These are phyloP conservation scores for Ogataea trehalophila DNA, from an alignment of 805 yeast genomes.

Conservation along the genomic window DNA sequence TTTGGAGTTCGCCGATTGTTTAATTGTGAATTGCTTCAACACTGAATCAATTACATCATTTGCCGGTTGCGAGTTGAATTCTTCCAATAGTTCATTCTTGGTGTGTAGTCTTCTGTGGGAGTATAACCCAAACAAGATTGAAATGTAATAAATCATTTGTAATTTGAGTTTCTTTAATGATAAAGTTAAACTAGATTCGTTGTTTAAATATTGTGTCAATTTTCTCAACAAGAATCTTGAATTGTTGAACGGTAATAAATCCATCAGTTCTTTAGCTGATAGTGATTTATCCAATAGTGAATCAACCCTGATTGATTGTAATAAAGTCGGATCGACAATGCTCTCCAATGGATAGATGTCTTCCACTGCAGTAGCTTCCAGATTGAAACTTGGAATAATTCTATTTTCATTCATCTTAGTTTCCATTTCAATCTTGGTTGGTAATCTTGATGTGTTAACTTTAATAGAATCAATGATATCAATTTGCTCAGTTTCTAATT, in stretches of 20 bases:
- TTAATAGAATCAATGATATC: conserved; percentile 81
- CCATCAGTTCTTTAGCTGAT: conserved; percentile 44
- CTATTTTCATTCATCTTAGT: conserved; percentile 58
- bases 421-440: conserved; percentile 61
- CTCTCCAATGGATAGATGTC: conserved; percentile 73
- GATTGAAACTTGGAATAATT: conserved; percentile 76
- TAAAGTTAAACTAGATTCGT: conserved; percentile 9
- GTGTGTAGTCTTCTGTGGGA: conserved; percentile 62
- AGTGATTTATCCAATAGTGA: conserved; percentile 50
- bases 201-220: conserved; percentile 28
- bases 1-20: conserved; percentile 59
- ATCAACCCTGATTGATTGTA: conserved; percentile 58
- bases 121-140: conserved; percentile 77
- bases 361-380: conserved; percentile 76
- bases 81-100: conserved; percentile 53
- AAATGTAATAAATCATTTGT: conserved; percentile 73
- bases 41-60: conserved; percentile 68
- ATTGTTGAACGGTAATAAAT: conserved; percentile 54
- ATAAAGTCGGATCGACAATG: conserved; percentile 66
- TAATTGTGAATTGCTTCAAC: conserved; percentile 64
- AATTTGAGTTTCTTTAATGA: conserved; percentile 48
- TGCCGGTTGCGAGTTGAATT: conserved; percentile 72
- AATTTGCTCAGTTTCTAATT: conserved; percentile 60
- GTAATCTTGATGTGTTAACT: conserved; percentile 64
- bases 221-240: conserved; percentile 53